These are phyloP conservation scores for Collybia sordida DNA, from an alignment of 768 basidiomycete species.

Conservation along the genomic window DNA sequence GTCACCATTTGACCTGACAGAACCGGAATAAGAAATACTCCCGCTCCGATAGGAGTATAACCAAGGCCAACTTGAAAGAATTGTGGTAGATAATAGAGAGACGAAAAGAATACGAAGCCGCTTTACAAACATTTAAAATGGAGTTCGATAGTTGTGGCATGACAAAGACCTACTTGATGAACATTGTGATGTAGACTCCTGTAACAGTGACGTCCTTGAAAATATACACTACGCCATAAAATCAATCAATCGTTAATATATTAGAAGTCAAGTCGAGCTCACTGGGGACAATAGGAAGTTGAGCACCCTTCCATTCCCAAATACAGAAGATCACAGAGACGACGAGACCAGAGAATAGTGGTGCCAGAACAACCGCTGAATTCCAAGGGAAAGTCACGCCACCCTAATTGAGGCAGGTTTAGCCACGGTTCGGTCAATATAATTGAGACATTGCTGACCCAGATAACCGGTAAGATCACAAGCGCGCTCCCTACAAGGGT, in stretches of 20 bases:
- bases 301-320: constrained; percentile 73
- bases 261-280: constrained; percentile 17
- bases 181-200: constrained; percentile 69
- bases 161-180: constrained; percentile 49
- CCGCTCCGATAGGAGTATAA: constrained; percentile 57
- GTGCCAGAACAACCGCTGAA: constrained; percentile 62
- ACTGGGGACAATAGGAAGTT: constrained; percentile 74
- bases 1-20: constrained; percentile 62
- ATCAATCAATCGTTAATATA: not conserved
- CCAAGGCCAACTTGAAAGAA: constrained; percentile 74
- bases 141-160: not conserved
- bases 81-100: constrained; percentile 71
- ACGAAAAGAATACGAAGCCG: constrained; percentile 61
- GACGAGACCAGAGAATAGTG: constrained; percentile 53
- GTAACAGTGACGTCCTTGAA: constrained; percentile 65
- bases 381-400: constrained; percentile 74
- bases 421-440: not conserved
- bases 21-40: constrained; percentile 65
- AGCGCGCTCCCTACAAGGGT: constrained; percentile 62
- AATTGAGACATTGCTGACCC: constrained; percentile 39
- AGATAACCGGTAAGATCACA: constrained; percentile 69
- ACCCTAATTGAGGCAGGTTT: constrained; percentile 38
- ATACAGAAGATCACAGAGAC: constrained; percentile 58
- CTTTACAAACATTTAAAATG: constrained; percentile 24
- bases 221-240: constrained; percentile 54